These are phyloP conservation scores for Talaromyces rugulosus DNA, from an alignment of 2,329 filamentous ascomycete genomes.

Conservation along the genomic window DNA sequence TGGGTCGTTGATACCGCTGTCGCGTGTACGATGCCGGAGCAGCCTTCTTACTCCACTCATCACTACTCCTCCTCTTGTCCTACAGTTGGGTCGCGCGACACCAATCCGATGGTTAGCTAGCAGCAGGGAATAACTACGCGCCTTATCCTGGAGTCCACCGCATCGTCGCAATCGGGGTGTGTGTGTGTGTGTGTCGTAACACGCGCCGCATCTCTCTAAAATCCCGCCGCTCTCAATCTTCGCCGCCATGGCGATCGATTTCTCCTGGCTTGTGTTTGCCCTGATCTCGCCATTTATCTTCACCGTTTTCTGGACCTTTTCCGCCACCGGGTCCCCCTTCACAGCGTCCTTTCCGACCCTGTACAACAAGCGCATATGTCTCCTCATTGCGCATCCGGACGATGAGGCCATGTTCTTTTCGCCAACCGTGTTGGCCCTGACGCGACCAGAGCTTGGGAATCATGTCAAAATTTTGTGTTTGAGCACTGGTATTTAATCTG, in stretches of 20 bases:
- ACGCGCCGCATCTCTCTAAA: neutral
- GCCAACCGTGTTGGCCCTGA: constrained; percentile 80
- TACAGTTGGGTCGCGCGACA: neutral
- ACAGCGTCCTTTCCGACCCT: constrained; percentile 54
- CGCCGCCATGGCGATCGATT: constrained; percentile 6
- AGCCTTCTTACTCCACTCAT: neutral
- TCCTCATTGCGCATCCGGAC: constrained; percentile 94
- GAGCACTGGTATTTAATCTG: constrained; percentile 62
- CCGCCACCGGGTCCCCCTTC: constrained; percentile 38
- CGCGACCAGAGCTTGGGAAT: constrained; percentile 73
- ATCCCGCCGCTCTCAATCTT: neutral
- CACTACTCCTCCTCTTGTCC: neutral
- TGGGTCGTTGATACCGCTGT: neutral
- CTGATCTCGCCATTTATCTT: constrained; percentile 18
- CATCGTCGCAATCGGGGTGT: neutral
- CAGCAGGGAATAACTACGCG: neutral
- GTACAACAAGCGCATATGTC: constrained; percentile 77
- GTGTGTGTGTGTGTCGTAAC: neutral
- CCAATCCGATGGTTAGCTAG: neutral
- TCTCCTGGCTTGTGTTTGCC: constrained; percentile 9
- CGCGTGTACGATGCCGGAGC: neutral
- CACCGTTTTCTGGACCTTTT: constrained; percentile 38
- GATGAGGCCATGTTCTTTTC: constrained; percentile 99
- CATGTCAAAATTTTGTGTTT: constrained; percentile 92
- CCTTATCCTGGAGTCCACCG: neutral